Evolutionary conservation across 441 rosid species (phyloP).

Genomic region (Arabidopsis lyrata): DNA sequence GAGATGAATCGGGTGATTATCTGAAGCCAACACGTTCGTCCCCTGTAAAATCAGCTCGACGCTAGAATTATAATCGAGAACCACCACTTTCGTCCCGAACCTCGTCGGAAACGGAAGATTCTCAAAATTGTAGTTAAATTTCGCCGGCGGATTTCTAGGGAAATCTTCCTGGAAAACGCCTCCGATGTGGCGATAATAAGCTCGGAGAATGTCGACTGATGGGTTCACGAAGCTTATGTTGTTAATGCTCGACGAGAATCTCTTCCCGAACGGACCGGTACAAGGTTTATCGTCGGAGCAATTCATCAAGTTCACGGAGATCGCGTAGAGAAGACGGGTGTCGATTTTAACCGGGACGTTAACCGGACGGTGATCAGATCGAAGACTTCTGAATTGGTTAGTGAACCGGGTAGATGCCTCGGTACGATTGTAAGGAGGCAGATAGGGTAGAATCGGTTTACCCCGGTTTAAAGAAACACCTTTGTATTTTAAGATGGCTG

Average conservation of each 20-base stretch:
- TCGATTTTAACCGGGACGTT: constrained; percentile 49
- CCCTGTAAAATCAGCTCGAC: constrained; percentile 56
- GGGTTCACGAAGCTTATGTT: constrained; percentile 47
- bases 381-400: constrained; percentile 34
- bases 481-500: constrained; percentile 47
- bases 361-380: constrained; percentile 17
- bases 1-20: constrained; percentile 56
- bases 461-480: constrained; percentile 17
- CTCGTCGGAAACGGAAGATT: constrained; percentile 38
- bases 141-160: constrained; percentile 45
- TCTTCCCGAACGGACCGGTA: constrained; percentile 29
- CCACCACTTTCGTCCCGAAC: constrained; percentile 46
- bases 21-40: constrained; percentile 47
- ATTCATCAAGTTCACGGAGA: constrained; percentile 39
- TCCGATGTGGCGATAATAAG: constrained; percentile 42
- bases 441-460: constrained; percentile 32
- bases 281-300: constrained; percentile 30
- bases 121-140: constrained; percentile 48
- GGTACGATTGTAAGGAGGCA: constrained; percentile 45
- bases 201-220: constrained; percentile 41
- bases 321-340: constrained; percentile 38
- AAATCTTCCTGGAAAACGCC: constrained; percentile 50
- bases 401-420: constrained; percentile 44
- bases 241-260: constrained; percentile 50
- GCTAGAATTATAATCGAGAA: constrained; percentile 46